Evolutionary conservation across 257 asterid species (phyloP).

Genomic region (Nicotiana obtusifolia): DNA sequence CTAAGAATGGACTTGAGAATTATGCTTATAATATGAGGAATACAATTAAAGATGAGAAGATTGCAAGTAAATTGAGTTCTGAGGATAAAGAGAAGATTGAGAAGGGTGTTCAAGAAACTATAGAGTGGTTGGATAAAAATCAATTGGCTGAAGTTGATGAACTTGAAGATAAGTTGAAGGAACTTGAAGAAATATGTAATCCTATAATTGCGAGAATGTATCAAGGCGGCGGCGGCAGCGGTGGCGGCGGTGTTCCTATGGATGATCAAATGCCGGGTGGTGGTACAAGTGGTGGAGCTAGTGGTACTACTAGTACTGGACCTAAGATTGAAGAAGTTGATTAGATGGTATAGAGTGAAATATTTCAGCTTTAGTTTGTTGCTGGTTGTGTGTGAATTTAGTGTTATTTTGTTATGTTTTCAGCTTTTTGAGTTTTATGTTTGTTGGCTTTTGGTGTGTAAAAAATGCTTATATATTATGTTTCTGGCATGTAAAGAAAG

Average conservation of each 20-base stretch:
- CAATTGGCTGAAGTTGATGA: constrained; percentile 61
- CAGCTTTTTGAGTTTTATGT: background rate
- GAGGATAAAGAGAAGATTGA: constrained; percentile 40
- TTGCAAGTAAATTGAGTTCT: constrained; percentile 25
- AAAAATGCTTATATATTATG: too few species aligned
- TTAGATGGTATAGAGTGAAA: background rate
- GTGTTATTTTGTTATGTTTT: too few species aligned
- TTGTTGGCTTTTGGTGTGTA: background rate
- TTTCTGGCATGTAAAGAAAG: too few species aligned
- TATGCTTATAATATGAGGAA: constrained; percentile 58
- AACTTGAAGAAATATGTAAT: constrained; percentile 41
- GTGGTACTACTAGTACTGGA: constrained; percentile 22
- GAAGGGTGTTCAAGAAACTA: constrained; percentile 35
- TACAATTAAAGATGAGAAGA: constrained; percentile 54
- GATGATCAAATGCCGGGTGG: background rate
- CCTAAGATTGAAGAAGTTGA: constrained; percentile 66
- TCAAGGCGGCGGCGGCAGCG: constrained; percentile 21
- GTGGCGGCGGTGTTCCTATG: background rate
- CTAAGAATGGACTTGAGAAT: constrained; percentile 41
- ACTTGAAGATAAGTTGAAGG: constrained; percentile 51
- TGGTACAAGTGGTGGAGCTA: constrained; percentile 2
- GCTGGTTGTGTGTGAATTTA: background rate
- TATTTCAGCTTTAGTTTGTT: background rate
- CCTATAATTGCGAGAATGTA: constrained; percentile 54
- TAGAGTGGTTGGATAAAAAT: constrained; percentile 52